Base-by-base conservation (phyloP, 148 eudicot species). In the Fallopia convolvulus region DNA sequence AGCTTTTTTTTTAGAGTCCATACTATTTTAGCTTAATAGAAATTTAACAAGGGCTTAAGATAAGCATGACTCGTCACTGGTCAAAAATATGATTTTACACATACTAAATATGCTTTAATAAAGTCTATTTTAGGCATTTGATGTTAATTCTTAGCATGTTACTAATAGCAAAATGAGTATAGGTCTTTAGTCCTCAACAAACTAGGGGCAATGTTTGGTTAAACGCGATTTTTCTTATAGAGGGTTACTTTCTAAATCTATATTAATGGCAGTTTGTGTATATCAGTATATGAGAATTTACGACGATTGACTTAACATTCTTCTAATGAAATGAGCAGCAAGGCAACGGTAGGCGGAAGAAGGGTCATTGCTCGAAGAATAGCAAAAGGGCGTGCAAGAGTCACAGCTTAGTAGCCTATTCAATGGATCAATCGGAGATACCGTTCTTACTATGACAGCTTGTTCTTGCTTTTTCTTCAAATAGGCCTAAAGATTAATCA, bases 321-420 rank as follows among this genome's bases (percentile, higher is more conserved):
- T 68, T 39, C 46, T 39, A 68, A 68, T 36, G 44, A 36, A 70
- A 30, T 86, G 79, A 79, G 81, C 97, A 95, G 99, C 72, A 95
- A 95, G 85, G 87, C 97, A 70, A 91, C 99, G 48, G 85, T 84
- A 84, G 99, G 99, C 46, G 99, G 99, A 17, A 87, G 93, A 39
- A 85, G 94, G 76, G 99, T 95, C 79, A 95, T 95, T 87, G 89
- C 92, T 47, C 88, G 97, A 42, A 83, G 99, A 84, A 78, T 95
- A 33, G 99, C 99, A 44, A 95, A 95, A 87, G 99, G 99, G 40
- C 86, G 99, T 21, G 83, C 80, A 18, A 91, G 99, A 83, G 81
- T 95, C 81, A 91, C 99, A 48, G 89, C 99, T 0, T 94, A 92
- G 86, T 94, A 92, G 86, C 14, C 6, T 30, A 4, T 10, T 26